Conservation (phyloP, 495 filamentous ascomycete genomes). For the Penicillium silybi region DNA sequence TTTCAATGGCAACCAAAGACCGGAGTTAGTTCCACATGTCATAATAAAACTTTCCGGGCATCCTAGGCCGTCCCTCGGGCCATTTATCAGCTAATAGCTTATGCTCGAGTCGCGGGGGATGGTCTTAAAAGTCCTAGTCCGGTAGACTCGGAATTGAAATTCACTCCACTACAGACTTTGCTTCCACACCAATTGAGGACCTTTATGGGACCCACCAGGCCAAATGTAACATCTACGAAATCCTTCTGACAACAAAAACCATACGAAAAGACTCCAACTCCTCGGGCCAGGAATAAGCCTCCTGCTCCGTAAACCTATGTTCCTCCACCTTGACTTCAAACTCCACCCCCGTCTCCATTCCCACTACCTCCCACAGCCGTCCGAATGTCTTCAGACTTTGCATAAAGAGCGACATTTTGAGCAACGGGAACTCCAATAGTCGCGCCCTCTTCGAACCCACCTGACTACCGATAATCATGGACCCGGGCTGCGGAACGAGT, state of each 20-base stretch:
- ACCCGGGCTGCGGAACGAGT: neutral
- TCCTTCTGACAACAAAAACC: neutral
- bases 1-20: too few species aligned
- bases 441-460: conserved; percentile 1
- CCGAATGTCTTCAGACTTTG: conserved; percentile 19
- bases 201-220: too few species aligned
- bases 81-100: too few species aligned
- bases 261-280: neutral
- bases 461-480: conserved; percentile 2
- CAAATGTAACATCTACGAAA: neutral
- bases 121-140: too few species aligned
- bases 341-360: neutral
- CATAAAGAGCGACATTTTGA: neutral
- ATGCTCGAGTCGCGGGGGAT: too few species aligned
- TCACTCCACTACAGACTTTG: too few species aligned
- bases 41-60: too few species aligned
- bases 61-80: too few species aligned
- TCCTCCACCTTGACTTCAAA: neutral
- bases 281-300: neutral
- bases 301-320: neutral
- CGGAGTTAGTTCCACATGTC: too few species aligned
- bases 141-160: too few species aligned
- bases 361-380: neutral
- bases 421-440: neutral
- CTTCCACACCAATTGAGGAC: too few species aligned